Evolutionary conservation across 176 grass and related monocot species (phyloP).

Genomic region (Hyparrhenia diplandra): DNA sequence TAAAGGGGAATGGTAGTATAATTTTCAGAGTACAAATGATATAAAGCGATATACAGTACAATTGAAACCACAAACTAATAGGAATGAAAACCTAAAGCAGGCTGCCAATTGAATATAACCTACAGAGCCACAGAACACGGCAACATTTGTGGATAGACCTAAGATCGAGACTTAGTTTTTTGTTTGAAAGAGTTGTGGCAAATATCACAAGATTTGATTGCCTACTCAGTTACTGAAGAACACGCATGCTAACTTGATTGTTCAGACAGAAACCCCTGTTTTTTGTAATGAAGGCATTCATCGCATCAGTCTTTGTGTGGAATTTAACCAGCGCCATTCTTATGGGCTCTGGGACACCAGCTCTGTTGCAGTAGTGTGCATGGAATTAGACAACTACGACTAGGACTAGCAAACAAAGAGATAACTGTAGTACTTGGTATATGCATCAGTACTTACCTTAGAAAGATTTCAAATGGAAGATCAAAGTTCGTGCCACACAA

Average conservation of each 20-base stretch:
- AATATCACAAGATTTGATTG: not conserved
- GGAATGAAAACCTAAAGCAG: not conserved
- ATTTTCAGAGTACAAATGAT: slow-evolving; percentile 7
- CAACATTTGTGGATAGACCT: not conserved
- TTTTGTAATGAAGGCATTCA: slow-evolving; percentile 57
- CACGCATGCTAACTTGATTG: slow-evolving; percentile 50
- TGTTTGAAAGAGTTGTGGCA: not conserved
- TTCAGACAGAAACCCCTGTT: slow-evolving; percentile 84
- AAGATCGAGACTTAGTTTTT: not conserved
- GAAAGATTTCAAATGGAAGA: slow-evolving; percentile 54
- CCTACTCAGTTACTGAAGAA: slow-evolving; percentile 75
- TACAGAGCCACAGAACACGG: slow-evolving; percentile 4
- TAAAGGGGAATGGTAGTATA: not conserved
- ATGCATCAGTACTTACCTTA: slow-evolving; percentile 38
- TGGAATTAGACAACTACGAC: slow-evolving; percentile 3
- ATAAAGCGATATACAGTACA: not conserved
- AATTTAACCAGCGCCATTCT: slow-evolving; percentile 63
- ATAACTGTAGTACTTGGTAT: no score
- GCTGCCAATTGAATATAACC: not conserved
- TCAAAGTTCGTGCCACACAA: slow-evolving; percentile 69
- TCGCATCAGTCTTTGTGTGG: slow-evolving; percentile 55
- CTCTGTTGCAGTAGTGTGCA: slow-evolving; percentile 31
- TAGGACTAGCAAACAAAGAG: slow-evolving; percentile 13
- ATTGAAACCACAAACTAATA: not conserved
- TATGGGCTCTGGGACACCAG: slow-evolving; percentile 54